phyloP scores from a whole-genome alignment of 2,329 filamentous ascomycete genomes.

The Cyphellophora europaea region DNA sequence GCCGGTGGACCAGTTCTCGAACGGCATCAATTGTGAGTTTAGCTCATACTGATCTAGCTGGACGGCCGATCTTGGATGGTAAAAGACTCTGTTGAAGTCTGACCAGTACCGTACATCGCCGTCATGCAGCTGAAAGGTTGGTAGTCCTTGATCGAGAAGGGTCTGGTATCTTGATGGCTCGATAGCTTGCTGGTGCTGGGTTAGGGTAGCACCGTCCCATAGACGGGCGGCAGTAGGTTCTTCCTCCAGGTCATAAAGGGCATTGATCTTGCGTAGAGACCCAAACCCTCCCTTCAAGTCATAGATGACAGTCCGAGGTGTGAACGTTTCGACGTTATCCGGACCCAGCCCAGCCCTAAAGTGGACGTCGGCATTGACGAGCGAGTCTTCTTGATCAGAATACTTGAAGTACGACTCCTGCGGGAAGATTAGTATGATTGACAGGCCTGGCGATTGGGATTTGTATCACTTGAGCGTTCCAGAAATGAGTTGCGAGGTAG shows the following conservation, averaged over 20 bases:
- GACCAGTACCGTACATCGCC: conserved; percentile 88
- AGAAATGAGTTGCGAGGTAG: conserved; percentile 91
- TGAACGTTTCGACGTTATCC: conserved; percentile 83
- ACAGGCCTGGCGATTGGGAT: neutral
- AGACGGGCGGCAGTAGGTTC: conserved; percentile 27
- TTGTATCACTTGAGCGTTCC: conserved; percentile 71
- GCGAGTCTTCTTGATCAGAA: conserved; percentile 51
- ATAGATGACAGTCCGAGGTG: conserved; percentile 84
- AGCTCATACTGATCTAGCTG: conserved; percentile 84
- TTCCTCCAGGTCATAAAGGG: conserved; percentile 61
- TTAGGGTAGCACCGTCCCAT: conserved; percentile 35
- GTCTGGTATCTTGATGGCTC: conserved; percentile 66
- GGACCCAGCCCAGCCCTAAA: conserved; percentile 75
- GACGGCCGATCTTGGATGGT: conserved; percentile 77
- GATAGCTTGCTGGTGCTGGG: conserved; percentile 62
- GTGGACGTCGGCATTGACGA: conserved; percentile 75
- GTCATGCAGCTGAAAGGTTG: conserved; percentile 55
- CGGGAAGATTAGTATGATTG: neutral
- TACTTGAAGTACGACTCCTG: conserved; percentile 98
- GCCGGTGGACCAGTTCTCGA: conserved; percentile 66
- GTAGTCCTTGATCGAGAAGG: conserved; percentile 62
- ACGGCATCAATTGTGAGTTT: conserved; percentile 69
- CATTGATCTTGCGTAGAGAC: conserved; percentile 75
- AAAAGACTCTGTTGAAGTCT: conserved; percentile 88
- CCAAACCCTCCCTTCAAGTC: conserved; percentile 93